phyloP scores from a whole-genome alignment of 768 basidiomycete genomes.

The Fibroporia radiculosa region DNA sequence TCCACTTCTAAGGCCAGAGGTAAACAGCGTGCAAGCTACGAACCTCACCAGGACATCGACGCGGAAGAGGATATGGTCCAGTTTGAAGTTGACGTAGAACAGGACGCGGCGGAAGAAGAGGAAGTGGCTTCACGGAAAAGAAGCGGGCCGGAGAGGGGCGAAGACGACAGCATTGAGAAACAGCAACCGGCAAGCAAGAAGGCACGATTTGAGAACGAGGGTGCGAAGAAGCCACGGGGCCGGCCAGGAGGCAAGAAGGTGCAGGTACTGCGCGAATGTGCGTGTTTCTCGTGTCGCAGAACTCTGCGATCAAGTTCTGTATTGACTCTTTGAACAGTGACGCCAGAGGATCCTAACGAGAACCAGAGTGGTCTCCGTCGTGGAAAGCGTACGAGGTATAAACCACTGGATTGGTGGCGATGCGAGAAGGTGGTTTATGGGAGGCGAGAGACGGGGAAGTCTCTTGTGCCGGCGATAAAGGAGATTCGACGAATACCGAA shows the following conservation, averaged over 20 bases:
- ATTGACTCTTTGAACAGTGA: conserved; percentile 10
- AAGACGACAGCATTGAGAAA: conserved; percentile 16
- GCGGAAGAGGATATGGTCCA: conserved; percentile 37
- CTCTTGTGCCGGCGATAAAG: conserved; percentile 59
- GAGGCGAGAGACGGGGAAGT: conserved; percentile 40
- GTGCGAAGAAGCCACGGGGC: conserved; percentile 10
- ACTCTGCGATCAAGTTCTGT: background rate
- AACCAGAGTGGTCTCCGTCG: conserved; percentile 51
- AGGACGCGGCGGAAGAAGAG: conserved; percentile 19
- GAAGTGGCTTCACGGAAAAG: conserved; percentile 2
- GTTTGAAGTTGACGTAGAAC: conserved; percentile 24
- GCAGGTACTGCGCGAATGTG: conserved; percentile 18
- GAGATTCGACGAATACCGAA: conserved; percentile 54
- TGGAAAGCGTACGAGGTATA: conserved; percentile 57
- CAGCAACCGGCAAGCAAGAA: conserved; percentile 24
- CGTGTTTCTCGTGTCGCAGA: conserved; percentile 1
- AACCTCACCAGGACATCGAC: conserved; percentile 20
- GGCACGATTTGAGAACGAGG: conserved; percentile 27
- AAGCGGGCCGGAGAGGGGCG: background rate
- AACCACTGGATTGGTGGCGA: conserved; percentile 90
- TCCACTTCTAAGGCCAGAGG: conserved; percentile 14
- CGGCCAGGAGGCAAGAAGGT: conserved; percentile 11
- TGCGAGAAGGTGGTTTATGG: conserved; percentile 84
- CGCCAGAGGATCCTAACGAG: conserved; percentile 19
- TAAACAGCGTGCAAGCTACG: conserved; percentile 31